Conservation (phyloP, 495 filamentous ascomycete genomes). For the Collariella sp. region DNA sequence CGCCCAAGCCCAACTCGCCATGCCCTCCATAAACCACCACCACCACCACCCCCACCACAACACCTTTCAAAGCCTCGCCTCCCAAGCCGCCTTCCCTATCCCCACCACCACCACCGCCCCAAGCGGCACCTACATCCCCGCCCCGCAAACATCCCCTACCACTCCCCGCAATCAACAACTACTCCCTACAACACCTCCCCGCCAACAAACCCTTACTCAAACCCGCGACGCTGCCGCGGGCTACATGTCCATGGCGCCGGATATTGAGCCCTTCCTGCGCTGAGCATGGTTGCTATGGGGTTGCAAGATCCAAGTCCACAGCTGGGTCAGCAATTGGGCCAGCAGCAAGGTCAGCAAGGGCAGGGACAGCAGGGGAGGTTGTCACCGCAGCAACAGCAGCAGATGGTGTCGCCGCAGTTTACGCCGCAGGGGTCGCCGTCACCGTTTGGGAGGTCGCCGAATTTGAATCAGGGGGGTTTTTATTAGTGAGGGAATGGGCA, state of each 20-base stretch:
- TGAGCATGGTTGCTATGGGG: conserved; percentile 29
- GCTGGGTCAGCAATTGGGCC: not conserved
- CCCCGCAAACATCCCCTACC: conserved; percentile 6
- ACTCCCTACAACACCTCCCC: not conserved
- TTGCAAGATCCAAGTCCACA: conserved; percentile 29
- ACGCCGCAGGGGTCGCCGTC: conserved; percentile 36
- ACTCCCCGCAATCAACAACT: conserved; percentile 5
- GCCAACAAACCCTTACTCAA: not conserved
- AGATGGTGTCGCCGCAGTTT: conserved; percentile 23
- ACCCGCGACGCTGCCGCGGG: no score
- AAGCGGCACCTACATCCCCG: not conserved
- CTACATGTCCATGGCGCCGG: conserved; percentile 17
- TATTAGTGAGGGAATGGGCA: conserved; percentile 19
- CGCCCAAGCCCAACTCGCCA: conserved; percentile 9
- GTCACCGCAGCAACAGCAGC: not conserved
- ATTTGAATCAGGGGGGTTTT: conserved; percentile 25
- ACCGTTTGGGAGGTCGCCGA: conserved; percentile 36
- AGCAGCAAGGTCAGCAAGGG: not conserved
- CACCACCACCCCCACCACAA: not conserved
- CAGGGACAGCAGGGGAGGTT: not conserved
- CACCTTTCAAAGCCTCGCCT: conserved; percentile 4
- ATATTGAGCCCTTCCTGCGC: conserved; percentile 29
- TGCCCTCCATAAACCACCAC: conserved; percentile 7
- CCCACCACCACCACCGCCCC: conserved; percentile 11
- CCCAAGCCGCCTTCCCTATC: conserved; percentile 8